Percentiles rank a stretch among this genome's conserved stretches.
These are phyloP conservation scores for Fusarium sp. DNA, from an alignment of 2,329 filamentous ascomycete species.

Conservation along the genomic window DNA sequence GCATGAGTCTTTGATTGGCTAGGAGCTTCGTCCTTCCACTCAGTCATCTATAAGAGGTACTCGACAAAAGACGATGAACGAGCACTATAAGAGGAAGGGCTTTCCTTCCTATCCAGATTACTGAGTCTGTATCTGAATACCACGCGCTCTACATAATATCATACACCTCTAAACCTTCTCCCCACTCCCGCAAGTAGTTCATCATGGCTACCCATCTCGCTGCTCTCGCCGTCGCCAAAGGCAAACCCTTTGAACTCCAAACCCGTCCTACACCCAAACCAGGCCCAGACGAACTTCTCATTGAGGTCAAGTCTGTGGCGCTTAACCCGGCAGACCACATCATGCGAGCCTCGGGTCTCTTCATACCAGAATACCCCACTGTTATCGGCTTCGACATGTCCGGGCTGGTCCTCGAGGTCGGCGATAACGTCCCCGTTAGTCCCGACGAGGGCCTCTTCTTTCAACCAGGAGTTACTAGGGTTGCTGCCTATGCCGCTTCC, in stretches of 20 bases:
- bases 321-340: conserved; percentile 59
- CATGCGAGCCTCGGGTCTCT: conserved; percentile 56
- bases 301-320: conserved; percentile 59
- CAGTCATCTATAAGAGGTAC: background rate
- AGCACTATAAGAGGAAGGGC: conserved; percentile 6
- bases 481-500: conserved; percentile 51
- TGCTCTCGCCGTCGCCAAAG: conserved; percentile 49
- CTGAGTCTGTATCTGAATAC: background rate
- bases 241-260: conserved; percentile 50
- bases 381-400: conserved; percentile 56
- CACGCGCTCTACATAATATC: background rate
- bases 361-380: conserved; percentile 53
- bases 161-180: background rate
- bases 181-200: background rate
- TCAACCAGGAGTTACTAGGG: conserved; percentile 47
- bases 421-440: conserved; percentile 49
- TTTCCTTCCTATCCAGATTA: background rate
- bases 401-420: conserved; percentile 55
- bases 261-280: conserved; percentile 55
- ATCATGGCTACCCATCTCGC: conserved; percentile 54
- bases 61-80: background rate
- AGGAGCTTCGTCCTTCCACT: background rate
- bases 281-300: conserved; percentile 57
- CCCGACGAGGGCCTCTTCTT: conserved; percentile 36
- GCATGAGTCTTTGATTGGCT: conserved; percentile 42